A percentile compares a stretch with the other conserved stretches of the same genome.
Evolutionary conservation across 1,284 basidiomycete species (phyloP).

Genomic region (Anthracocystis walkeri): DNA sequence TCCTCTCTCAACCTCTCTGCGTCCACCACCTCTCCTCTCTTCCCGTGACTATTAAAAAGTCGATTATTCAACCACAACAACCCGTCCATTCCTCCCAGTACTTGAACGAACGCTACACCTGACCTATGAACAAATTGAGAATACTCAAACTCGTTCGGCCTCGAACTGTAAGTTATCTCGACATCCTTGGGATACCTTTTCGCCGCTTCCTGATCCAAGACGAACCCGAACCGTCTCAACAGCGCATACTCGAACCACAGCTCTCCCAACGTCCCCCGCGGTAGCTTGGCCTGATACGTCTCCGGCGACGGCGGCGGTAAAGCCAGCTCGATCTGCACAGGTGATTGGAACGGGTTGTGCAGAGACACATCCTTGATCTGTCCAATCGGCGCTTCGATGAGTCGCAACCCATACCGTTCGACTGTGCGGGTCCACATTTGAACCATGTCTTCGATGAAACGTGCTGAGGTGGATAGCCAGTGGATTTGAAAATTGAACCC

Average conservation of each 20-base stretch:
- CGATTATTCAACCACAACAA: constrained; percentile 69
- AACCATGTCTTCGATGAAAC: constrained; percentile 91
- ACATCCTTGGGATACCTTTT: constrained; percentile 54
- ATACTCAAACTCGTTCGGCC: constrained; percentile 66
- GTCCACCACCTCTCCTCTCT: too few relatives aligned
- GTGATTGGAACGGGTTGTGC: constrained; percentile 68
- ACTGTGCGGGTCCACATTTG: constrained; percentile 85
- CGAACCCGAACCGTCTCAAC: constrained; percentile 63
- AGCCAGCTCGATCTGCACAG: constrained; percentile 63
- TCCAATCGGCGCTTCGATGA: constrained; percentile 78
- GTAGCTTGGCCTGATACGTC: constrained; percentile 48
- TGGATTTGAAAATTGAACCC: constrained; percentile 79
- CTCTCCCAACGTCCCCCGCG: constrained; percentile 47
- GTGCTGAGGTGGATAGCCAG: constrained; percentile 95
- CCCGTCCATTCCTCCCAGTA: constrained; percentile 62
- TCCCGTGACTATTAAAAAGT: constrained; percentile 53
- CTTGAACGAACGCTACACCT: constrained; percentile 68
- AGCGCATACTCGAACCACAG: constrained; percentile 66
- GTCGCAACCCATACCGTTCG: constrained; percentile 88
- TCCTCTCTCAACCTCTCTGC: constrained; percentile 13
- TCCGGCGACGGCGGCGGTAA: constrained; percentile 59
- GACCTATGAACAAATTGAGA: constrained; percentile 66
- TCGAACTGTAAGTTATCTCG: constrained; percentile 61
- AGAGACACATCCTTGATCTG: constrained; percentile 67
- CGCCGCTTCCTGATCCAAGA: constrained; percentile 67